These are phyloP conservation scores for Aspergillus ostianus DNA, from an alignment of 495 filamentous ascomycete species.

Conservation along the genomic window DNA sequence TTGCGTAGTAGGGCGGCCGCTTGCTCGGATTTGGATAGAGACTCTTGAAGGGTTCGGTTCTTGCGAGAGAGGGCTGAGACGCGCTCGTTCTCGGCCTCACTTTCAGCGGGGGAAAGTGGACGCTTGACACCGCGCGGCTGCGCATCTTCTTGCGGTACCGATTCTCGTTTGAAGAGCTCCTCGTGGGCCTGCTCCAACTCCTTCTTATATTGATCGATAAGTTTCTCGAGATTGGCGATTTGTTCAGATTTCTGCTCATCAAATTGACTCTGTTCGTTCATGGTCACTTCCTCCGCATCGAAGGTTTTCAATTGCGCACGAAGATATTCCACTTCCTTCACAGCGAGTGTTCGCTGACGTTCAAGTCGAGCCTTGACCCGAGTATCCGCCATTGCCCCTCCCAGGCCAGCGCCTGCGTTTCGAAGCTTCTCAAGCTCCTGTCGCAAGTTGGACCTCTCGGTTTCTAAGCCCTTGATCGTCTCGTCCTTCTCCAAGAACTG, in stretches of 20 bases:
- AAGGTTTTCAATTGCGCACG: slow-evolving; percentile 90
- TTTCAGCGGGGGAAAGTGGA: slow-evolving; percentile 58
- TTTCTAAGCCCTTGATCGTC: slow-evolving; percentile 68
- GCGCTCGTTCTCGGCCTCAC: slow-evolving; percentile 69
- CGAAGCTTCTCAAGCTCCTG: slow-evolving; percentile 72
- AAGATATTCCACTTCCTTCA: slow-evolving; percentile 91
- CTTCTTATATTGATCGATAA: slow-evolving; percentile 84
- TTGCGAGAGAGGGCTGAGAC: slow-evolving; percentile 81
- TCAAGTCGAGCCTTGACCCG: slow-evolving; percentile 71
- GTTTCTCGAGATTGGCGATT: slow-evolving; percentile 75
- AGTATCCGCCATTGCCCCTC: slow-evolving; percentile 42
- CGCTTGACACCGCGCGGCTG: slow-evolving; percentile 40
- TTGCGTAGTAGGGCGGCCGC: slow-evolving; percentile 63
- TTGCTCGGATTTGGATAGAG: slow-evolving; percentile 64
- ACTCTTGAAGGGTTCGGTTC: slow-evolving; percentile 79
- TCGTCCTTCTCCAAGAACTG: slow-evolving; percentile 80
- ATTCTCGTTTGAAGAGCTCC: slow-evolving; percentile 66
- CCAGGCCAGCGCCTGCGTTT: slow-evolving; percentile 27
- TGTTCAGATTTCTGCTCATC: slow-evolving; percentile 74
- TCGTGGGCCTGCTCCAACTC: slow-evolving; percentile 73
- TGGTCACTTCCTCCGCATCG: slow-evolving; percentile 83
- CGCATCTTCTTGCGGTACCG: slow-evolving; percentile 33
- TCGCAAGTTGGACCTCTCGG: slow-evolving; percentile 56
- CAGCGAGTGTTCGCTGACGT: slow-evolving; percentile 75
- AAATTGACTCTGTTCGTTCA: slow-evolving; percentile 67